Conservation (phyloP, 805 yeast genomes). For the Lachancea sp. region DNA sequence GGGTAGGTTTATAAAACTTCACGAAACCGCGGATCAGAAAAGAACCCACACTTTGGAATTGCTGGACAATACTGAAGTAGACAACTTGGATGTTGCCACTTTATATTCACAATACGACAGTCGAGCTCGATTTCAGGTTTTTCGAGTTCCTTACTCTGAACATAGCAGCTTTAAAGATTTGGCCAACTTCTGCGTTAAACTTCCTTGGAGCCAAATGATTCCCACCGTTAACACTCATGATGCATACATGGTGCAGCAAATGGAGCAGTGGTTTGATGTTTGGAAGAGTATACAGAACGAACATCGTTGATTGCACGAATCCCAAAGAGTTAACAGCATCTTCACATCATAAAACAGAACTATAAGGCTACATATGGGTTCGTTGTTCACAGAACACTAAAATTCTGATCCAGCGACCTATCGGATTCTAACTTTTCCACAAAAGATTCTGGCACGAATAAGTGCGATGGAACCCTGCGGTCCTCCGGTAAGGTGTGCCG, state of each 20-base stretch:
- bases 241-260: conserved; percentile 19
- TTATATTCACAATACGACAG: conserved; percentile 30
- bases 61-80: conserved; percentile 11
- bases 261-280: conserved; percentile 33
- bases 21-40: conserved; percentile 14
- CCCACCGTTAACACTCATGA: conserved; percentile 65
- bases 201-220: conserved; percentile 49
- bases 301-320: not conserved
- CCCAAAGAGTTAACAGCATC: no score
- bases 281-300: conserved; percentile 22
- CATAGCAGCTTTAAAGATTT: conserved; percentile 87
- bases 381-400: not conserved
- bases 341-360: no score
- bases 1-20: conserved; percentile 12
- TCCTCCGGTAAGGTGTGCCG: conserved; percentile 24
- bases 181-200: conserved; percentile 50
- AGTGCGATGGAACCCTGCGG: conserved; percentile 25
- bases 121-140: conserved; percentile 39
- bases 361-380: not conserved
- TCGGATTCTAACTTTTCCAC: conserved; percentile 15
- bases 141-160: conserved; percentile 82
- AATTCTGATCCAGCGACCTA: conserved; percentile 9
- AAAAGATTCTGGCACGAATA: conserved; percentile 22
- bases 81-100: conserved; percentile 14
- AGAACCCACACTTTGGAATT: conserved; percentile 14